These are phyloP conservation scores for Chimonanthus praecox DNA, from an alignment of 164 flowering plant genomes.

Conservation along the genomic window DNA sequence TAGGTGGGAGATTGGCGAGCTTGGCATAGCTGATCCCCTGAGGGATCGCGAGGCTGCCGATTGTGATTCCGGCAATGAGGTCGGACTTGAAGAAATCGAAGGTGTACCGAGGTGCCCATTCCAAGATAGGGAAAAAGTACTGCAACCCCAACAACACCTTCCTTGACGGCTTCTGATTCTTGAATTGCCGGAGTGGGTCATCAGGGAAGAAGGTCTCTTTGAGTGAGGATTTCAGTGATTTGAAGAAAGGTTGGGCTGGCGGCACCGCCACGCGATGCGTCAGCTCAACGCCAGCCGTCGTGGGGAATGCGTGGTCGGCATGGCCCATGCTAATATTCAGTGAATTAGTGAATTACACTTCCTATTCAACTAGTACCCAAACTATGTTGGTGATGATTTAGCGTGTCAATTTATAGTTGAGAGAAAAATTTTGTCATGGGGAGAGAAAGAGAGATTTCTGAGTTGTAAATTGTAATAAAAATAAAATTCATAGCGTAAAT, in stretches of 20 bases:
- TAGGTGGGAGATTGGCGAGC: conserved; percentile 88
- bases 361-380: background rate
- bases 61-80: conserved; percentile 82
- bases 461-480: too few species aligned
- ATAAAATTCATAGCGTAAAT: too few species aligned
- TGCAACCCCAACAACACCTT: conserved; percentile 49
- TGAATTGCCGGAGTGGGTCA: conserved; percentile 83
- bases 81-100: conserved; percentile 64
- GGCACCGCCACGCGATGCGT: conserved; percentile 61
- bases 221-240: conserved; percentile 37
- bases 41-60: conserved; percentile 97
- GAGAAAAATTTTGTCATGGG: too few species aligned
- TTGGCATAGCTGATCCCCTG: conserved; percentile 97
- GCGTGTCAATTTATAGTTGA: background rate
- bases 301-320: conserved; percentile 12
- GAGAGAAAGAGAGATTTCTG: too few species aligned
- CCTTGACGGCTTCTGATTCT: conserved; percentile 38
- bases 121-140: conserved; percentile 69
- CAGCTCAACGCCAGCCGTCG: conserved; percentile 8
- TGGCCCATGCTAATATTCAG: conserved; percentile 16
- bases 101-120: conserved; percentile 82
- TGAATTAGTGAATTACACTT: background rate
- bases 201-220: conserved; percentile 95
- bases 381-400: background rate
- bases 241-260: conserved; percentile 64